These are phyloP conservation scores for Cyphellophora europaea DNA, from an alignment of 2,329 filamentous ascomycete genomes.

Conservation along the genomic window DNA sequence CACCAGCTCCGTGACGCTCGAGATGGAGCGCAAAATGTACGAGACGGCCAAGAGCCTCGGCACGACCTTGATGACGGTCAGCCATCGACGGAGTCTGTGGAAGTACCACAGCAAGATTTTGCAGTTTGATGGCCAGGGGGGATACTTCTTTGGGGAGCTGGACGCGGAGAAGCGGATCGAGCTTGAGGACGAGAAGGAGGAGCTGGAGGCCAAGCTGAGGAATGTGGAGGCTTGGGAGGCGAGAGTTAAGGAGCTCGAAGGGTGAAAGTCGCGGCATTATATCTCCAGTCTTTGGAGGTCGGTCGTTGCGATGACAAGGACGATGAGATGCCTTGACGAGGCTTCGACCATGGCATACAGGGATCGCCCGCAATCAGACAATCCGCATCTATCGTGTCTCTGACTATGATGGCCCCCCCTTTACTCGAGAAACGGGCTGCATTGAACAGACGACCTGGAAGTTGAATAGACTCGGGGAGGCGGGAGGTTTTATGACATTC, in stretches of 20 bases:
- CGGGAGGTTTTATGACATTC: no score
- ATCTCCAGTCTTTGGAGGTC: no score
- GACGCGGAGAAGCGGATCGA: conserved; percentile 78
- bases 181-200: conserved; percentile 94
- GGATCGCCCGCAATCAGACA: no score
- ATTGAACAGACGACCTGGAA: no score
- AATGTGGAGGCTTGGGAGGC: conserved; percentile 83
- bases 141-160: conserved; percentile 79
- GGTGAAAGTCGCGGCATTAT: no score
- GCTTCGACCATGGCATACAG: no score
- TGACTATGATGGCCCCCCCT: no score
- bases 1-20: conserved; percentile 87
- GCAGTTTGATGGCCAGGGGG: conserved; percentile 91
- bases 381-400: no score
- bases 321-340: no score
- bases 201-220: conserved; percentile 74
- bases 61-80: conserved; percentile 95
- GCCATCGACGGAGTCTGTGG: conserved; percentile 84
- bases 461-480: no score
- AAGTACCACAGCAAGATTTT: conserved; percentile 91
- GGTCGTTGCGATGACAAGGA: no score
- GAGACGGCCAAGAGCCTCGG: conserved; percentile 85
- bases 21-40: conserved; percentile 94
- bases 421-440: no score
- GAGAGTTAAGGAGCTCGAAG: conserved; percentile 44